Base-by-base conservation (phyloP, 108 stramenopile species). In the Fistulifera solaris region DNA sequence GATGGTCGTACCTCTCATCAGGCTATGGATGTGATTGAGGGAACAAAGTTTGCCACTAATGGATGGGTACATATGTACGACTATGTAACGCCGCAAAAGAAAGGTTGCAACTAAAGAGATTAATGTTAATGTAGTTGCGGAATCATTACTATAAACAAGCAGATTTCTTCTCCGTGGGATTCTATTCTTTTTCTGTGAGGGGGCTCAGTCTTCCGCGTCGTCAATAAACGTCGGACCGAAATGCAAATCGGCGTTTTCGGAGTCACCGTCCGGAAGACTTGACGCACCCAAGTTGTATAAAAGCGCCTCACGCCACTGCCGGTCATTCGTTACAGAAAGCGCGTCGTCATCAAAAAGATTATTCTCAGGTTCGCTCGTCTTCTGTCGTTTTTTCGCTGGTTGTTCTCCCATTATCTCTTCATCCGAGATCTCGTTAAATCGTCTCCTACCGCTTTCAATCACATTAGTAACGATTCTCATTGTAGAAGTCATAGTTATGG, bases 61-160 rank as follows among this genome's bases (percentile, higher is more conserved):
- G 76, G 77, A 12, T 93, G 84, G 83, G 72, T 85, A 38, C 94
- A 95, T 47, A 55, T 80, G 57, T 68, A 76, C 26, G 76, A 90
- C 57, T 90, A 71, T 56, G 18, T 67, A n/a, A 57, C 48, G 14
- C 55, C 74, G 4, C 70, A 72, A 38, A 22, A 28, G 6, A 38
- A n/a, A 31, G 76, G 76, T 13, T 77, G 76, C 40, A 61, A 22
- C 49, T 66, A 61, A 51, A 27, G 47, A 40, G 14, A 40, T n/a
- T n/a, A n/a, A n/a, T n/a, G n/a, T n/a, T n/a, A n/a, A n/a, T n/a
- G n/a, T n/a, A n/a, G n/a, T n/a, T n/a, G n/a, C n/a, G n/a, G n/a
- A n/a, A n/a, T n/a, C n/a, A n/a, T n/a, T n/a, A n/a, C n/a, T n/a
- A n/a, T n/a, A n/a, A n/a, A n/a, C n/a, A n/a, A n/a, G n/a, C n/a